Evolutionary conservation across 1,139 yeast species (phyloP).

Genomic region (Hansenula lynferdii): DNA sequence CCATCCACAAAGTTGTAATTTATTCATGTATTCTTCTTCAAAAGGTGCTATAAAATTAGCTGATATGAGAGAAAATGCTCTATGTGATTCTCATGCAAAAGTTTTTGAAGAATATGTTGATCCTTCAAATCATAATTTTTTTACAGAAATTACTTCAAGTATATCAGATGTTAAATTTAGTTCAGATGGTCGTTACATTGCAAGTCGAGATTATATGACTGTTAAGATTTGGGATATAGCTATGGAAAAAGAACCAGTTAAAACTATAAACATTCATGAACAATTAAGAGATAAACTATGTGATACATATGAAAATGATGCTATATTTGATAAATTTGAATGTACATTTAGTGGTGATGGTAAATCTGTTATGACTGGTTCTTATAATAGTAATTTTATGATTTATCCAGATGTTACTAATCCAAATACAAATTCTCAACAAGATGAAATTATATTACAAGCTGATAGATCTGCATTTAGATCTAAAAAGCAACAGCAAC

Average conservation of each 20-base stretch:
- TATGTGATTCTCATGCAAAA: slow-evolving; percentile 89
- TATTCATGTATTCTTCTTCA: slow-evolving; percentile 94
- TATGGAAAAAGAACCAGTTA: slow-evolving; percentile 93
- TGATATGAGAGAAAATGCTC: slow-evolving; percentile 94
- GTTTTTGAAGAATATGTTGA: slow-evolving; percentile 91
- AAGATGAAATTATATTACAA: slow-evolving; percentile 77
- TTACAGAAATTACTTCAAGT: slow-evolving; percentile 94
- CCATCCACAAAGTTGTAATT: slow-evolving; percentile 89
- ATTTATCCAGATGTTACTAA: slow-evolving; percentile 80
- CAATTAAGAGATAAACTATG: slow-evolving; percentile 90
- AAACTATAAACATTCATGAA: slow-evolving; percentile 94
- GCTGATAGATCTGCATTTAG: slow-evolving; percentile 98
- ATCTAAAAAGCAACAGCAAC: slow-evolving; percentile 49
- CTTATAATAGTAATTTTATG: slow-evolving; percentile 96
- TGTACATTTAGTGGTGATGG: slow-evolving; percentile 94
- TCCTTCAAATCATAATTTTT: slow-evolving; percentile 90
- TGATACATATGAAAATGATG: slow-evolving; percentile 97
- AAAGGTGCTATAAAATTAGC: slow-evolving; percentile 95
- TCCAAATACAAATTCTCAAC: slow-evolving; percentile 24
- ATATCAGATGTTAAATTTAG: slow-evolving; percentile 94
- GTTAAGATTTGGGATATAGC: slow-evolving; percentile 98
- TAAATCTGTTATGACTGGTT: slow-evolving; percentile 91
- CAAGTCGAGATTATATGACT: slow-evolving; percentile 94
- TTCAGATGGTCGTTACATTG: slow-evolving; percentile 89
- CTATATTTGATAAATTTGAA: slow-evolving; percentile 97